Percentiles rank a stretch among this genome's conserved stretches.
Evolutionary conservation across 805 yeast genomes (phyloP).

Genomic region (Wickerhamiella qilinensis): DNA sequence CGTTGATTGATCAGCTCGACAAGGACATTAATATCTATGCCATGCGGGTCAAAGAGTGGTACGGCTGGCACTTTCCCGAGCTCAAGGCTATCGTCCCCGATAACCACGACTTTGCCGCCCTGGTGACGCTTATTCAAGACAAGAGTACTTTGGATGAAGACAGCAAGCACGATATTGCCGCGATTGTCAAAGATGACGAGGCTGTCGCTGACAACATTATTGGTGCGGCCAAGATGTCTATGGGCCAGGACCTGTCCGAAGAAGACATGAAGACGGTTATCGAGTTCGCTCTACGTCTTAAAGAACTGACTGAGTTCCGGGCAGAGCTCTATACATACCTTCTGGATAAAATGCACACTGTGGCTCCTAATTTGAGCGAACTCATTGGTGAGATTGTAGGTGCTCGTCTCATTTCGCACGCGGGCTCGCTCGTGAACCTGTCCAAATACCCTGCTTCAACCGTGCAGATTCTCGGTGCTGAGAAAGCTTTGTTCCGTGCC

Average conservation of each 20-base stretch:
- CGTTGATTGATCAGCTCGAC: conserved; percentile 88
- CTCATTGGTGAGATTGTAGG: conserved; percentile 98
- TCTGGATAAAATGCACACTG: conserved; percentile 91
- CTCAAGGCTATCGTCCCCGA: conserved; percentile 82
- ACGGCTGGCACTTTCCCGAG: conserved; percentile 99
- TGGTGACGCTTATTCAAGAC: conserved; percentile 71
- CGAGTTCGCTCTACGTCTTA: conserved; percentile 87
- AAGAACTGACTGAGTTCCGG: conserved; percentile 82
- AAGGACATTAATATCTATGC: conserved; percentile 96
- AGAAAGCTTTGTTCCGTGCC: conserved; percentile 97
- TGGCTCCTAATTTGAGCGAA: conserved; percentile 93
- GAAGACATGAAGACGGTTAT: conserved; percentile 84
- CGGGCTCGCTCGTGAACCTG: conserved; percentile 91
- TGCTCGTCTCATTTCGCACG: conserved; percentile 94
- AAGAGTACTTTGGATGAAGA: conserved; percentile 48
- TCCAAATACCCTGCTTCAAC: conserved; percentile 99
- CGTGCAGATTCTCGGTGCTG: conserved; percentile 97
- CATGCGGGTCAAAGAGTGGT: conserved; percentile 99
- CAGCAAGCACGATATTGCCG: conserved; percentile 72
- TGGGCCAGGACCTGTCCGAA: conserved; percentile 97
- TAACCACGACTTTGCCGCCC: conserved; percentile 70
- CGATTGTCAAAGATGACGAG: conserved; percentile 79
- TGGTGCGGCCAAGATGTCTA: conserved; percentile 89
- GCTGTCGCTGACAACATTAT: conserved; percentile 81
- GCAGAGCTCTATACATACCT: conserved; percentile 67